These are phyloP conservation scores for Hypoxylon sp. DNA, from an alignment of 2,329 filamentous ascomycete species.

Conservation along the genomic window DNA sequence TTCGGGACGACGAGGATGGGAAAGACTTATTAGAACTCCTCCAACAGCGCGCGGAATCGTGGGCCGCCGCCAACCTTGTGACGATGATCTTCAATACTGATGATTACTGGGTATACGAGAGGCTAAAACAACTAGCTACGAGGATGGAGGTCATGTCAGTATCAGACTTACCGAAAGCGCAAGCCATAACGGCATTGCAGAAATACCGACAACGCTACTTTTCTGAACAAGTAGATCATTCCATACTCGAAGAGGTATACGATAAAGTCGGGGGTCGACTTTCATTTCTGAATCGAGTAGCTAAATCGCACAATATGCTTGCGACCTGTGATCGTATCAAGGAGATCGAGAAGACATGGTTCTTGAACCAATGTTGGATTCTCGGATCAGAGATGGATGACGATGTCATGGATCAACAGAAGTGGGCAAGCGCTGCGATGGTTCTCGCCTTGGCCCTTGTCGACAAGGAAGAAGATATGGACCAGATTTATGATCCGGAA, in stretches of 20 bases:
- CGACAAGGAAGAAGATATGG: constrained; percentile 78
- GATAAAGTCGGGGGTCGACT: constrained; percentile 87
- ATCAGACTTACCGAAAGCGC: constrained; percentile 81
- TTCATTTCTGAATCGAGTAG: constrained; percentile 89
- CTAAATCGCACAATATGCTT: constrained; percentile 87
- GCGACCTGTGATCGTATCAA: constrained; percentile 80
- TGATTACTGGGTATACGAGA: constrained; percentile 98
- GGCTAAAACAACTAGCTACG: constrained; percentile 90
- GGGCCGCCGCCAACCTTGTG: constrained; percentile 91
- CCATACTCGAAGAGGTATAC: constrained; percentile 82
- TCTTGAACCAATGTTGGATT: constrained; percentile 83
- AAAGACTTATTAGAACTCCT: constrained; percentile 92
- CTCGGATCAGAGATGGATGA: constrained; percentile 87
- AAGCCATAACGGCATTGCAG: constrained; percentile 81
- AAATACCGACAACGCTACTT: constrained; percentile 87
- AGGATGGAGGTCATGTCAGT: constrained; percentile 95
- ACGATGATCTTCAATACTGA: constrained; percentile 96
- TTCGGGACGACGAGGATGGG: constrained; percentile 93
- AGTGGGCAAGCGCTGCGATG: constrained; percentile 80
- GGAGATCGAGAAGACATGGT: constrained; percentile 80
- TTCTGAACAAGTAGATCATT: constrained; percentile 67
- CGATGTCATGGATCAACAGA: constrained; percentile 86
- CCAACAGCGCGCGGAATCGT: constrained; percentile 95
- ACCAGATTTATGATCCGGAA: constrained; percentile 74
- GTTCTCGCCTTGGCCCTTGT: constrained; percentile 91